A percentile compares a stretch with the other conserved stretches of the same genome.
Evolutionary conservation across 805 yeast species (phyloP).

Genomic region (Candida germanica): DNA sequence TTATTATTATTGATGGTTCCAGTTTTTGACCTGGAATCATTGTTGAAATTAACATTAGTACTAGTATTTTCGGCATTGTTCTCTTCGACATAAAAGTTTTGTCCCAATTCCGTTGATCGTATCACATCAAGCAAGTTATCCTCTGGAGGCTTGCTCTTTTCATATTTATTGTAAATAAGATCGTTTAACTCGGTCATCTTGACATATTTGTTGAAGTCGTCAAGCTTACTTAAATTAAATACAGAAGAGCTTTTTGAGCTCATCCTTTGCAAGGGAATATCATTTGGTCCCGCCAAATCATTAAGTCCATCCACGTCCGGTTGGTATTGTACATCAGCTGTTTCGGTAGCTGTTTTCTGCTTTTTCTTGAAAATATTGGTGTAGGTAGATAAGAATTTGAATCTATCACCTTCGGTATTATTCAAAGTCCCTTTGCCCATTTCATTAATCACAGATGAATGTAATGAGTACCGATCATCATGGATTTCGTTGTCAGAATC

Average conservation of each 20-base stretch:
- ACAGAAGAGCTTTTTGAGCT: slow-evolving; percentile 18
- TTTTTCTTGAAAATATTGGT: slow-evolving; percentile 13
- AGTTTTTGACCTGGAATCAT: slow-evolving; percentile 5
- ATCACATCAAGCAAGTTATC: slow-evolving; percentile 26
- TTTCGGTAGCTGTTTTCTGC: slow-evolving; percentile 6
- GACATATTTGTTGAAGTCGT: slow-evolving; percentile 33
- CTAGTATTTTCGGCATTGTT: not conserved
- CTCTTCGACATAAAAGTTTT: slow-evolving; percentile 24
- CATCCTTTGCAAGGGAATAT: slow-evolving; percentile 16
- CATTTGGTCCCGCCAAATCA: slow-evolving; percentile 4
- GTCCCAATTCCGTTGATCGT: slow-evolving; percentile 21
- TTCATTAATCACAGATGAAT: slow-evolving; percentile 24
- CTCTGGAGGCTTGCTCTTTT: slow-evolving; percentile 10
- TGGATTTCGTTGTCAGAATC: slow-evolving; percentile 14
- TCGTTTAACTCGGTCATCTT: slow-evolving; percentile 35
- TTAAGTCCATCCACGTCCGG: no score
- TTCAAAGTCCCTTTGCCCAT: slow-evolving; percentile 13
- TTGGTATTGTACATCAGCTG: slow-evolving; percentile 1
- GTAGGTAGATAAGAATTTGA: slow-evolving; percentile 26
- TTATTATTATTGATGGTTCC: slow-evolving; percentile 8
- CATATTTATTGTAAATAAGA: slow-evolving; percentile 21
- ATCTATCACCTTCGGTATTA: slow-evolving; percentile 18
- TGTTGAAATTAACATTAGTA: no score
- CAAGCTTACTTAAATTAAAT: slow-evolving; percentile 28
- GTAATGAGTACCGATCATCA: slow-evolving; percentile 15